Percentiles rank a stretch among this genome's conserved stretches.
Conservation (phyloP, 2,329 filamentous ascomycete species). For the Diaporthe nobilis region DNA sequence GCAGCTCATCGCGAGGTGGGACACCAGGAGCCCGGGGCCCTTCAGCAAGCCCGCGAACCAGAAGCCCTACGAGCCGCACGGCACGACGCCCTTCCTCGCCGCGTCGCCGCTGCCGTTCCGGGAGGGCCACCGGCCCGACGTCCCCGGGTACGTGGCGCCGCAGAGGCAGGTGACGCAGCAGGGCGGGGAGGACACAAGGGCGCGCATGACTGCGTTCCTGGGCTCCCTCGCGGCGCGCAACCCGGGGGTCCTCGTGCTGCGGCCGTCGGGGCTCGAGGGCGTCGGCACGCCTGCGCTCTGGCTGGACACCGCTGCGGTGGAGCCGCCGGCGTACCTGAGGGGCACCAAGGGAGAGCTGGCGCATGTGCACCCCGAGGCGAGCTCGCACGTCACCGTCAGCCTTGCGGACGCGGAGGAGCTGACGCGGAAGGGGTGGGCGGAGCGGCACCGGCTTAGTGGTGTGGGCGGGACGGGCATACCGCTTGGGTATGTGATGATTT, state of each 20-base stretch:
- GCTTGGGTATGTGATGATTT: constrained; percentile 56
- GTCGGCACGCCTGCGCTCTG: constrained; percentile 50
- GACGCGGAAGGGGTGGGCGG: constrained; percentile 56
- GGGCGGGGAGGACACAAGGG: constrained; percentile 39
- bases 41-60: constrained; percentile 44
- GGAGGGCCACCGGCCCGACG: constrained; percentile 48
- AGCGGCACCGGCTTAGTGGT: constrained; percentile 55
- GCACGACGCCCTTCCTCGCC: constrained; percentile 44
- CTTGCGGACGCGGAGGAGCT: constrained; percentile 54
- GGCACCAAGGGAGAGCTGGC: constrained; percentile 51
- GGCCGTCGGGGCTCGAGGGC: constrained; percentile 52
- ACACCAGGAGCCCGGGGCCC: constrained; percentile 50
- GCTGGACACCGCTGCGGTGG: constrained; percentile 29
- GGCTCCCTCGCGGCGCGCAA: constrained; percentile 46
- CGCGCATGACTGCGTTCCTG: constrained; percentile 49
- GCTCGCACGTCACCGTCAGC: constrained; percentile 55
- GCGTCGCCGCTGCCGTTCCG: constrained; percentile 41
- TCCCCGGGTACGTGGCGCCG: constrained; percentile 54
- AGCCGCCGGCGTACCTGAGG: constrained; percentile 41
- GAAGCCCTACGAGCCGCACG: constrained; percentile 47
- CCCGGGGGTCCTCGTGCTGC: constrained; percentile 46
- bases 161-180: constrained; percentile 55
- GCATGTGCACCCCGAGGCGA: constrained; percentile 57
- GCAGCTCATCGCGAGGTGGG: constrained; percentile 52
- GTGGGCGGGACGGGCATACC: constrained; percentile 46